Percentiles rank a stretch among this genome's conserved stretches.
Conservation (phyloP, 2,329 filamentous ascomycete species). For the Gyromitra esculenta region DNA sequence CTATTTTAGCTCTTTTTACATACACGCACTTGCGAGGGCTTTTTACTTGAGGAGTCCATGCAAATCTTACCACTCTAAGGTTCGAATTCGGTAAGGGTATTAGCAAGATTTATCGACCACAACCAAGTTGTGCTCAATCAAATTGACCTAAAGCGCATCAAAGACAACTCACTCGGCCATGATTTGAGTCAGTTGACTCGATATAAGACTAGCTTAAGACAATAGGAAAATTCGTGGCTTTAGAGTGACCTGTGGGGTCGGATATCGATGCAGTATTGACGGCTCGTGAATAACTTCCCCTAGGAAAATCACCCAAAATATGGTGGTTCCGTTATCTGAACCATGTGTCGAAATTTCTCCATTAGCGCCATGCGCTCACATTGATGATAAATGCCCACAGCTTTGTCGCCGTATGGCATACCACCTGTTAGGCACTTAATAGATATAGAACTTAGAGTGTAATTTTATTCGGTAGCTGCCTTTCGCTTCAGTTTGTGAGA, state of each 20-base stretch:
- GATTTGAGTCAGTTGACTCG: neutral
- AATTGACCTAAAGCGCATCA: neutral
- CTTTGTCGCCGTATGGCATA: neutral
- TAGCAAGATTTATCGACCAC: neutral
- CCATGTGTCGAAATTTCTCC: neutral
- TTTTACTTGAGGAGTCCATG: neutral
- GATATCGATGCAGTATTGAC: neutral
- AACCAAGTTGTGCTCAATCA: neutral
- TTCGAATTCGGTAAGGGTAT: neutral
- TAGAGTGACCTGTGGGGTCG: neutral
- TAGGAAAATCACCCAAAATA: neutral
- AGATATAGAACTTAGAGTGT: neutral
- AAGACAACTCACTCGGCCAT: neutral
- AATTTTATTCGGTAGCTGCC: neutral
- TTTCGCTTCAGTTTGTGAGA: neutral
- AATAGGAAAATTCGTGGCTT: neutral
- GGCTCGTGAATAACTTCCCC: slow-evolving; percentile 30
- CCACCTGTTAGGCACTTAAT: neutral
- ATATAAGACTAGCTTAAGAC: neutral
- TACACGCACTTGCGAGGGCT: neutral
- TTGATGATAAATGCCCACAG: neutral
- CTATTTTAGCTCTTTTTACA: neutral
- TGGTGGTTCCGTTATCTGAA: slow-evolving; percentile 9
- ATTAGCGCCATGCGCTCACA: neutral
- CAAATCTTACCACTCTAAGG: neutral